phyloP scores from a whole-genome alignment of 2,329 filamentous ascomycete genomes.

The Apiospora koreana region DNA sequence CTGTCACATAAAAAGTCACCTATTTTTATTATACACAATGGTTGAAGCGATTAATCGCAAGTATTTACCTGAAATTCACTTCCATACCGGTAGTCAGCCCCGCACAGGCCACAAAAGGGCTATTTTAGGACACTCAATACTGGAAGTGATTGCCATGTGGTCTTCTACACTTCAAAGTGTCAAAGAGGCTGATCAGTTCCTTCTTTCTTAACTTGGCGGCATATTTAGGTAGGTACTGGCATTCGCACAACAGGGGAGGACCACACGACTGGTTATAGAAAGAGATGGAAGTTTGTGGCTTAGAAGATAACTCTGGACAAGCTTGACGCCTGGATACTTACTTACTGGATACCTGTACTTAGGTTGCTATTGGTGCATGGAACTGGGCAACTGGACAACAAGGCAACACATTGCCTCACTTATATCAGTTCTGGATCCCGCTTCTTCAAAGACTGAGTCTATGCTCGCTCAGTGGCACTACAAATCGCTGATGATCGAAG shows the following conservation, averaged over 20 bases:
- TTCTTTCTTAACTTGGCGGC: background rate
- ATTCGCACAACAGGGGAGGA: background rate
- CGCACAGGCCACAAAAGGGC: background rate
- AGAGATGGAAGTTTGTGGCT: background rate
- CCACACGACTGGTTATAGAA: background rate
- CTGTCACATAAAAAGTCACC: no score
- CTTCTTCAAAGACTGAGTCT: background rate
- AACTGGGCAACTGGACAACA: background rate
- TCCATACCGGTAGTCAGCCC: background rate
- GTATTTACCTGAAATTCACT: background rate
- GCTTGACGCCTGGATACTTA: background rate
- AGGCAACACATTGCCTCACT: background rate
- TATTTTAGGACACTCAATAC: background rate
- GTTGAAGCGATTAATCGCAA: no score
- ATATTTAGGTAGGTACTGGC: background rate
- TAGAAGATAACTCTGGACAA: background rate
- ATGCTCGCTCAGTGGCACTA: background rate
- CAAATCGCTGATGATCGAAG: background rate
- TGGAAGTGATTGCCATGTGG: background rate
- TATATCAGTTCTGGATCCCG: background rate
- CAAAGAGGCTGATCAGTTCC: background rate
- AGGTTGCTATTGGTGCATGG: background rate
- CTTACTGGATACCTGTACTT: slow-evolving; percentile 2
- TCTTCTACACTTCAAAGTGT: background rate
- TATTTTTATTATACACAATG: no score